Evolutionary conservation across 2,329 filamentous ascomycete genomes (phyloP), one percentile per base, ranked within the genome.

Genomic region (Berkeleyomyces basicola): DNA sequence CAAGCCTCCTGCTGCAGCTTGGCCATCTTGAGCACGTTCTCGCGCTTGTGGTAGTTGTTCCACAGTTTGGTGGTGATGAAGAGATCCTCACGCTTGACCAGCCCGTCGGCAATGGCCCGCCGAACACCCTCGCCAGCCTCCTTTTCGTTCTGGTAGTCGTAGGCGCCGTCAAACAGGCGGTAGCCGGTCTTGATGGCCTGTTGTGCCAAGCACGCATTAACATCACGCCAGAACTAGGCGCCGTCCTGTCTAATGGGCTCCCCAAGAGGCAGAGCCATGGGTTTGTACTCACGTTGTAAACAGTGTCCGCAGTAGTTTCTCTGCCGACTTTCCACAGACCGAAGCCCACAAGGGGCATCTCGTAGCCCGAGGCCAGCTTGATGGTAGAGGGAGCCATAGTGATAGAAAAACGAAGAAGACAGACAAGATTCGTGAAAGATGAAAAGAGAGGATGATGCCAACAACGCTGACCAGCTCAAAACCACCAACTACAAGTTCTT

Each of bases 51-150:
- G 82, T 90, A 95, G 67, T 85, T 85, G 78, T 92, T 90, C 90
- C 90, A 95, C 64, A 96, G 85, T 79, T 95, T 96, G 74, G 86
- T 90, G 67, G 91, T 87, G 71, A 96, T 84, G 82, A 95, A 95
- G 72, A 95, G 86, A 33, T 96, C 89, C 74, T 88, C 83, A 65
- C 88, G 72, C 33, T 67, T 77, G 57, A 87, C 74, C n/a, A 81
- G 71, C 1, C 82, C 82, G 40, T 93, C 88, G 71, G 86, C 81
- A 75, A 93, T 89, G 70, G 88, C 88, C 68, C 86, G 86, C 65
- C 84, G 82, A 57, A 92, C 80, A 69, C 88, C 88, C 72, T 90
- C 76, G 64, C 88, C 88, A 67, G 81, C 83, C 74, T 90, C 87
- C 68, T 82, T 82, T 74, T 92, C 88, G 72, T 92, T 92, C 69